phyloP scores from a whole-genome alignment of 768 basidiomycete species.

The Suillus subaureus region DNA sequence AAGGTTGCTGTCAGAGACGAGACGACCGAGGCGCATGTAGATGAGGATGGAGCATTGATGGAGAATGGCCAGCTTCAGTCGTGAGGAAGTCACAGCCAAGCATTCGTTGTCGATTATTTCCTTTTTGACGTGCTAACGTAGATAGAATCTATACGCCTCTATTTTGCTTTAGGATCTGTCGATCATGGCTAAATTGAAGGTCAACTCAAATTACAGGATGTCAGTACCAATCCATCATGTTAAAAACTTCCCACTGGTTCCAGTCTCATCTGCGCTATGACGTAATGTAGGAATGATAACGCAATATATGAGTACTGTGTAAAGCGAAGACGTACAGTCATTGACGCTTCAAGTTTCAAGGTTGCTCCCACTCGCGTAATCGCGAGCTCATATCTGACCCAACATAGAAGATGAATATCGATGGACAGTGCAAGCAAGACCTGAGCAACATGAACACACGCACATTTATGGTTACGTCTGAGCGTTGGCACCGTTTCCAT shows the following conservation, averaged over 20 bases:
- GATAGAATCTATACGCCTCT: neutral
- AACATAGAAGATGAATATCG: neutral
- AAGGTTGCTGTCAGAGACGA: conserved; percentile 37
- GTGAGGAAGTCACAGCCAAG: neutral
- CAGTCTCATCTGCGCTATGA: too few species aligned
- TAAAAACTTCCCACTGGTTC: neutral
- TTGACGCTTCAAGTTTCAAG: too few species aligned
- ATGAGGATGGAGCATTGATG: too few species aligned
- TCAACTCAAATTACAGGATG: neutral
- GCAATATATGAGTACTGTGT: conserved; percentile 4
- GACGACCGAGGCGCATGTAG: neutral
- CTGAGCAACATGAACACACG: neutral
- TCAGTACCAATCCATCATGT: neutral
- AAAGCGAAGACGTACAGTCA: neutral
- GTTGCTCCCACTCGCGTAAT: too few species aligned
- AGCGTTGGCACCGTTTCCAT: neutral
- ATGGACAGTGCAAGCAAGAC: neutral
- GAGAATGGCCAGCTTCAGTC: neutral
- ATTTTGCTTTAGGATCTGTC: neutral
- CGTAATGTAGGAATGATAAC: neutral
- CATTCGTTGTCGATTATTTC: neutral
- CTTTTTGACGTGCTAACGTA: neutral
- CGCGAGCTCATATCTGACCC: neutral
- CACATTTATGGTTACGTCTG: neutral
- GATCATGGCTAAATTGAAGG: too few species aligned